phyloP scores from a whole-genome alignment of 106 monocot genomes.

The Dendrobium nobile region DNA sequence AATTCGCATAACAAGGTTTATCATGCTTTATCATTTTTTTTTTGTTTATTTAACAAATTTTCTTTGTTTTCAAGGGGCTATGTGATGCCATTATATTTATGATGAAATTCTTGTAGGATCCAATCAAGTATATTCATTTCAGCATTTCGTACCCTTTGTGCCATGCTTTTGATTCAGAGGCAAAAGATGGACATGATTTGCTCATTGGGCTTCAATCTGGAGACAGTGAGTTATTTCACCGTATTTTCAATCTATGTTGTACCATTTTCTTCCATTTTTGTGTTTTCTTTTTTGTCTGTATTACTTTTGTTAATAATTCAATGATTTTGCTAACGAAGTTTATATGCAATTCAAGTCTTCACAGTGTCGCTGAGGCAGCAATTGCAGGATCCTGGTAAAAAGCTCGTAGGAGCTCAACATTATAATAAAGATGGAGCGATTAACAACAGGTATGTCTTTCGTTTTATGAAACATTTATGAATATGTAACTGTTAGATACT shows the following conservation, averaged over 20 bases:
- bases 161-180: conserved; percentile 82
- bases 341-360: conserved; percentile 46
- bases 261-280: neutral
- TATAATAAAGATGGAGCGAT: conserved; percentile 78
- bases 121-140: conserved; percentile 78
- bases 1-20: conserved; percentile 89
- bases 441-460: conserved; percentile 58
- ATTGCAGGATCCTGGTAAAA: conserved; percentile 84
- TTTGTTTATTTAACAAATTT: neutral
- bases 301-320: neutral
- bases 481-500: neutral
- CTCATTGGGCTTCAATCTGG: conserved; percentile 86
- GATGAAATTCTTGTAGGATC: conserved; percentile 45
- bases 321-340: neutral
- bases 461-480: neutral
- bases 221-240: conserved; percentile 48
- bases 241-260: neutral
- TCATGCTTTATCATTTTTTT: neutral
- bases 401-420: conserved; percentile 88
- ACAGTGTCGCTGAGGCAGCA: conserved; percentile 90
- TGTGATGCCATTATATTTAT: neutral
- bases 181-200: conserved; percentile 95
- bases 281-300: neutral
- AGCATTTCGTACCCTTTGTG: conserved; percentile 74
- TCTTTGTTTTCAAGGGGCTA: neutral